Evolutionary conservation across 2,329 filamentous ascomycete genomes (phyloP), one percentile per base, ranked within the genome.

Genomic region (Fusarium palustre): DNA sequence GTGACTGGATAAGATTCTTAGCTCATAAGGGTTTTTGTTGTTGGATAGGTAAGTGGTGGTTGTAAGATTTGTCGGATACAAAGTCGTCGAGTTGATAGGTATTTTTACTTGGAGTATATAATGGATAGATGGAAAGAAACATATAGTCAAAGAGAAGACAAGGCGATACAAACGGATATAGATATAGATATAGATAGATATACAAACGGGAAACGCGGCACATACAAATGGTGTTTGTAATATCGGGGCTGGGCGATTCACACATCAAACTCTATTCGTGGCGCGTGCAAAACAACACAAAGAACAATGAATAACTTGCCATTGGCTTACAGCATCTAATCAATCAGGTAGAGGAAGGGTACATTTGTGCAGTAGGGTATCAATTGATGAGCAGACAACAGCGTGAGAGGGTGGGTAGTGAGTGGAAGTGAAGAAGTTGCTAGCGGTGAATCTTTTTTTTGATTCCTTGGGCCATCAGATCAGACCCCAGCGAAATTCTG

Each of bases 371-470:
- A 25, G 31, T 45, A 66, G 33, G 28, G 24, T 42, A 48, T 39
- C 39, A 64, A 66, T 47, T 68, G 54, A 57, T 22, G 31, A 18
- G 30, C 33, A 24, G 50, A 55, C 22, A 34, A 58, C 49, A 33
- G 28, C 18, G 31, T 46, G 56, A 41, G 25, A 52, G 48, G 24
- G 48, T 52, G n/a, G 18, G 18, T 41, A 31, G 49, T 46, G 43
- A 65, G 50, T 24, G 47, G 55, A 45, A 64, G 62, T 34, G 41
- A 46, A 22, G 38, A 28, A 45, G 9, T n/a, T 33, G 41, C 13
- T 41, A 65, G 68, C 68, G 64, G 68, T 70, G 68, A 71, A 71
- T 65, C 39, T 49, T 41, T 64, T 49, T 54, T 52, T 57, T 30
- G 25, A 38, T 55, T 25, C 34, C 13, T 13, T 16, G 6, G 24